Conservation (phyloP, 345 rosid species). For the Adansonia digitata region DNA sequence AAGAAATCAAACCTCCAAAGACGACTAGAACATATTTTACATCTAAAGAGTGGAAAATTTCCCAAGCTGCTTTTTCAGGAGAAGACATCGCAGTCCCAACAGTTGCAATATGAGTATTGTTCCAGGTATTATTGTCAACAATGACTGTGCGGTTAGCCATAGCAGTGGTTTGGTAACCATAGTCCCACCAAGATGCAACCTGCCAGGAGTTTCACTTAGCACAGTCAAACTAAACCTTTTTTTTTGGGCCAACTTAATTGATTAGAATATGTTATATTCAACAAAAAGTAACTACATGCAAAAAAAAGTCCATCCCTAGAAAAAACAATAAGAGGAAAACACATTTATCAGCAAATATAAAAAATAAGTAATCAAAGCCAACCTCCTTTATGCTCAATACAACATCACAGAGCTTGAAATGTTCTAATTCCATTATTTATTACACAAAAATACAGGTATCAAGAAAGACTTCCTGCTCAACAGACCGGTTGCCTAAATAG, state of each 20-base stretch:
- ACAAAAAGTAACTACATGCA: background rate
- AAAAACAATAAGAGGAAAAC: background rate
- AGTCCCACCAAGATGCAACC: slow-evolving; percentile 99
- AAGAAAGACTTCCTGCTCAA: background rate
- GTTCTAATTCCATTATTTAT: background rate
- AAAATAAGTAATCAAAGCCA: background rate
- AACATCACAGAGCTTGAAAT: background rate
- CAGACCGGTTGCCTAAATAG: background rate
- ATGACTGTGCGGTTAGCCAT: slow-evolving; percentile 99
- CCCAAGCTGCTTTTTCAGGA: slow-evolving; percentile 99
- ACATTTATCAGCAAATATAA: background rate
- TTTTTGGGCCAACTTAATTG: background rate
- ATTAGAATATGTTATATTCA: background rate
- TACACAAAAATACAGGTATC: background rate
- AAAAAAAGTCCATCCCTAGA: background rate
- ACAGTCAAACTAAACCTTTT: background rate
- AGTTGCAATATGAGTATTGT: slow-evolving; percentile 98
- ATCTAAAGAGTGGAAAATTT: slow-evolving; percentile 91
- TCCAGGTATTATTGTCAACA: slow-evolving; percentile 99
- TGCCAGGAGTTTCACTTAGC: slow-evolving; percentile 24
- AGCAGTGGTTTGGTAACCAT: slow-evolving; percentile 98
- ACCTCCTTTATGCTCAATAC: background rate
- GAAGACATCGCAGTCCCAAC: slow-evolving; percentile 99
- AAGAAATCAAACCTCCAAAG: slow-evolving; percentile 77
- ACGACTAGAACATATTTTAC: slow-evolving; percentile 97